Percentiles rank a stretch among this genome's conserved stretches.
phyloP scores from a whole-genome alignment of 768 basidiomycete species.

The Calocybe cyanea region DNA sequence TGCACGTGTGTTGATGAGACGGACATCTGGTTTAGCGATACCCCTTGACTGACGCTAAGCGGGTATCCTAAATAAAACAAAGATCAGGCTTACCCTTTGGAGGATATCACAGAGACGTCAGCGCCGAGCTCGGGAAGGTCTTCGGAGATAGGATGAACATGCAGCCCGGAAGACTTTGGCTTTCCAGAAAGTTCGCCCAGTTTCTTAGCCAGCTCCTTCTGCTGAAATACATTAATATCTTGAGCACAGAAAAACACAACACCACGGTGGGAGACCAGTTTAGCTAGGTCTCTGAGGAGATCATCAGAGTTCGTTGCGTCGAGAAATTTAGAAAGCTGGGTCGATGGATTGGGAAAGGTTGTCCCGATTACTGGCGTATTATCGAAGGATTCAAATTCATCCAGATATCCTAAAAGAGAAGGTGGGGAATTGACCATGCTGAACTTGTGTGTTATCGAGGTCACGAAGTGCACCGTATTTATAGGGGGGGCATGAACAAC shows the following conservation, averaged over 20 bases:
- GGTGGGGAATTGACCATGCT: not conserved
- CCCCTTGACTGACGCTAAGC: slow-evolving; percentile 24
- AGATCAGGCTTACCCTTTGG: slow-evolving; percentile 28
- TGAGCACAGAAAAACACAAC: slow-evolving; percentile 65
- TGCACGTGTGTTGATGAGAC: slow-evolving; percentile 28
- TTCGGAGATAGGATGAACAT: slow-evolving; percentile 55
- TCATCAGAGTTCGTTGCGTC: slow-evolving; percentile 43
- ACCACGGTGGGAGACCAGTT: slow-evolving; percentile 50
- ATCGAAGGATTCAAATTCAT: slow-evolving; percentile 30
- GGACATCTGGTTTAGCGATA: slow-evolving; percentile 30
- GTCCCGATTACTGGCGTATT: slow-evolving; percentile 58
- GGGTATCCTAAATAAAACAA: not conserved
- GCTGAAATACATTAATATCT: slow-evolving; percentile 44
- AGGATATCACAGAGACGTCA: slow-evolving; percentile 52
- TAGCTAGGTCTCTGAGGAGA: slow-evolving; percentile 50
- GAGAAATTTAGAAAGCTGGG: slow-evolving; percentile 46
- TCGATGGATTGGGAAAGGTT: slow-evolving; percentile 37
- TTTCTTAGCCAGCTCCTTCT: slow-evolving; percentile 44
- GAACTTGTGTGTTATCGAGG: no score
- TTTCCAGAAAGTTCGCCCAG: slow-evolving; percentile 49
- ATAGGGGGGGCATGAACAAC: no score
- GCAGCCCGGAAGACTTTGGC: slow-evolving; percentile 43
- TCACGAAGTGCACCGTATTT: no score
- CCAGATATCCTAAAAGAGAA: slow-evolving; percentile 24
- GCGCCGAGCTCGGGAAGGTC: slow-evolving; percentile 40